These are phyloP conservation scores for Jackrogersella multiformis DNA, from an alignment of 495 filamentous ascomycete species.

Conservation along the genomic window DNA sequence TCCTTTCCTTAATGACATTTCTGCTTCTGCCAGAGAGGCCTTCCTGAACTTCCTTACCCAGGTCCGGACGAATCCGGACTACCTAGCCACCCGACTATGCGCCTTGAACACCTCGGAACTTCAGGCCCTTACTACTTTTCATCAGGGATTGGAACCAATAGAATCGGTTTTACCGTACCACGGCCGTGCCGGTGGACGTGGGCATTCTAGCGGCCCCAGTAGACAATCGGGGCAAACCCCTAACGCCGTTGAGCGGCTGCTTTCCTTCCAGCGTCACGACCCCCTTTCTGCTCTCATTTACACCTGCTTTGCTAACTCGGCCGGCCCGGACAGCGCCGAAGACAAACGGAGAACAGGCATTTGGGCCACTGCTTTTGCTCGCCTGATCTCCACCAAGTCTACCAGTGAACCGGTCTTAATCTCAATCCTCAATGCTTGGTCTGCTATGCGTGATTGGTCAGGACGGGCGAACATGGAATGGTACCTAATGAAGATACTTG, in stretches of 20 bases:
- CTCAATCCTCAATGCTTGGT: conserved; percentile 82
- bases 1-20: conserved; percentile 84
- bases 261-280: conserved; percentile 88
- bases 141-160: conserved; percentile 77
- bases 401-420: conserved; percentile 71
- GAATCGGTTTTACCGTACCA: conserved; percentile 82
- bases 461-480: conserved; percentile 88
- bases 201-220: conserved; percentile 53
- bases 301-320: conserved; percentile 87
- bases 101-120: conserved; percentile 78
- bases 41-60: conserved; percentile 81
- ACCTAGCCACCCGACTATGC: conserved; percentile 80
- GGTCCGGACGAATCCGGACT: conserved; percentile 85
- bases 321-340: conserved; percentile 79
- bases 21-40: conserved; percentile 74
- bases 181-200: conserved; percentile 66
- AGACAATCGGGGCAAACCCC: conserved; percentile 60
- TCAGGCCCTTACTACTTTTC: conserved; percentile 74
- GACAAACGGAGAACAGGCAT: conserved; percentile 76
- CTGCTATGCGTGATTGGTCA: conserved; percentile 86
- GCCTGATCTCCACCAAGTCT: conserved; percentile 68
- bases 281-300: conserved; percentile 85
- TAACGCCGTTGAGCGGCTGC: conserved; percentile 72
- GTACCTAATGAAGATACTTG: conserved; percentile 91
- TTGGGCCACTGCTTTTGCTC: conserved; percentile 89